Conservation (phyloP, 2,329 filamentous ascomycete species). For the Monilinia polystroma region DNA sequence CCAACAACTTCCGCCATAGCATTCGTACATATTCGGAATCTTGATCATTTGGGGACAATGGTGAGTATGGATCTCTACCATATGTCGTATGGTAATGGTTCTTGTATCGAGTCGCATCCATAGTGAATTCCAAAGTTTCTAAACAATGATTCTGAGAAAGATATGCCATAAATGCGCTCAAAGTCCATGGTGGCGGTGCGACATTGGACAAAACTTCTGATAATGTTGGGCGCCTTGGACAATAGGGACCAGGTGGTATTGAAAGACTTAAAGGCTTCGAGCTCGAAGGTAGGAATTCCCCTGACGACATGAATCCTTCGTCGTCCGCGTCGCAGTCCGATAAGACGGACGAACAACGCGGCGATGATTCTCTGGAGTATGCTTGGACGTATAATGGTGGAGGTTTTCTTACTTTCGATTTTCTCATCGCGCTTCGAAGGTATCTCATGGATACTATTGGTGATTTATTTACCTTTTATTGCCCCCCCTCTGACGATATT, state of each 20-base stretch:
- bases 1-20: slow-evolving; percentile 84
- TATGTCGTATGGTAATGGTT: slow-evolving; percentile 46
- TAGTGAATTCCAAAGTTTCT: slow-evolving; percentile 93
- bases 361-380: slow-evolving; percentile 36
- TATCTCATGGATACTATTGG: slow-evolving; percentile 59
- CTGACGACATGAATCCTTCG: slow-evolving; percentile 50
- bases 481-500: slow-evolving; percentile 15
- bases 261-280: slow-evolving; percentile 49
- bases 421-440: slow-evolving; percentile 41
- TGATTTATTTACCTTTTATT: slow-evolving; percentile 22
- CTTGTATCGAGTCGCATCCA: slow-evolving; percentile 86
- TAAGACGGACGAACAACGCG: slow-evolving; percentile 39
- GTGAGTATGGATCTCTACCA: slow-evolving; percentile 46
- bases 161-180: slow-evolving; percentile 93
- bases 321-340: slow-evolving; percentile 48
- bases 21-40: slow-evolving; percentile 62
- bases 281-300: slow-evolving; percentile 43
- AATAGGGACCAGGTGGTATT: slow-evolving; percentile 48
- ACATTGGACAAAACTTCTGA: slow-evolving; percentile 85
- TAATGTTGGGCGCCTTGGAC: slow-evolving; percentile 67
- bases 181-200: slow-evolving; percentile 83
- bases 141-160: slow-evolving; percentile 95
- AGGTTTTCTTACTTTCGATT: slow-evolving; percentile 39
- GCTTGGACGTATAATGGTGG: slow-evolving; percentile 36
- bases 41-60: slow-evolving; percentile 34